Evolutionary conservation across 2,329 filamentous ascomycete genomes (phyloP), one percentile per base, ranked within the genome.

Genomic region (Fusarium albidum): DNA sequence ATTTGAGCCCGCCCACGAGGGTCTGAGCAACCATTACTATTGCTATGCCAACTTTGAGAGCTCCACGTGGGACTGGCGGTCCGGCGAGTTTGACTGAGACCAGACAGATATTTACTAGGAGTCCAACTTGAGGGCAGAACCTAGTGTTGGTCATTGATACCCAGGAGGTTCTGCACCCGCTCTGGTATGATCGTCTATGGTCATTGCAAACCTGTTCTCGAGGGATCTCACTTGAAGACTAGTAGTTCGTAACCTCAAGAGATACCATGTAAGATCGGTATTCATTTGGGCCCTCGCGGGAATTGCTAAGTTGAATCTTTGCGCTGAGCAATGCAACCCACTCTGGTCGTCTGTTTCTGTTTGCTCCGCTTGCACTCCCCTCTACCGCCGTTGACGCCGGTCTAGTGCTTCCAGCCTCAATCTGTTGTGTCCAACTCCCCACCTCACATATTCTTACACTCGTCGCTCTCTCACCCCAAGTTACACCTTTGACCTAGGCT

Each of bases 11-110:
- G 77, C 80, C 58, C 91, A 94, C 67, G 80, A 83, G n/a, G 88
- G 88, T 1, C 73, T 95, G 54, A 90, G 88, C 71, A 95, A 95
- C 67, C 89, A 92, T 72, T 95, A 92, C 69, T 82, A 84, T 67
- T 92, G 88, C 71, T 94, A 91, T 67, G 84, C 90, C 18, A 93
- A 91, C 68, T 93, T 91, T 67, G 87, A 91, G 69, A 84, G 86
- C 64, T 74, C 74, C 7, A 71, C 70, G 5, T 84, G 83, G 80
- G 73, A 69, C 35, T 82, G 74, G 73, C 48, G 55, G 48, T 49
- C 48, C 38, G 59, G 65, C 31, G 58, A 52, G 38, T 55, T 45
- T 37, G 50, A 56, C 18, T 52, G 28, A 50, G 21, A 21, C 21
- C 21, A 21, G 21, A 21, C 5, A 21, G 21, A 21, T 5, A 21